Evolutionary conservation across 208 protist genomes (phyloP).

Genomic region (Trypanosomatidae sp.): DNA sequence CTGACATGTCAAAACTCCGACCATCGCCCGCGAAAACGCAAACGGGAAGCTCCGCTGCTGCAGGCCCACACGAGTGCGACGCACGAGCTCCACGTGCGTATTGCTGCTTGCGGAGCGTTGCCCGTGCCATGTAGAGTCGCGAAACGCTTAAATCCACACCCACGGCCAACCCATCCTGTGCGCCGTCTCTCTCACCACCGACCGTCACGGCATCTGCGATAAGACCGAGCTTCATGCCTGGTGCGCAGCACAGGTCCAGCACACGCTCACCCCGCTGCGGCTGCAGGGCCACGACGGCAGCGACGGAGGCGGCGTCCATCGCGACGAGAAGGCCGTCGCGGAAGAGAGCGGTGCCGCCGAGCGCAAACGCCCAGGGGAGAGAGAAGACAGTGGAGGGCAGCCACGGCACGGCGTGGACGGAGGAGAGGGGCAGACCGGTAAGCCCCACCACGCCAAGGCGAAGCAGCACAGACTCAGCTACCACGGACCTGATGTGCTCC

Average conservation of each 20-base stretch:
- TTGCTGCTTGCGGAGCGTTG: conserved; percentile 52
- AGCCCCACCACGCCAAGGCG: conserved; percentile 23
- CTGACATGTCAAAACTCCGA: conserved; percentile 11
- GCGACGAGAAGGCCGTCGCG: conserved; percentile 41
- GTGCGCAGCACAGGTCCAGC: conserved; percentile 86
- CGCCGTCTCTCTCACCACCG: background rate
- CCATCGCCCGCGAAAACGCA: conserved; percentile 62
- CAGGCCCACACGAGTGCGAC: background rate
- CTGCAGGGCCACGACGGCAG: conserved; percentile 74
- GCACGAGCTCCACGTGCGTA: background rate
- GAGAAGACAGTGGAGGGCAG: conserved; percentile 54
- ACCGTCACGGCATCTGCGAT: conserved; percentile 56
- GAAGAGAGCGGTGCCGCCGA: conserved; percentile 37
- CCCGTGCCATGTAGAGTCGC: conserved; percentile 53
- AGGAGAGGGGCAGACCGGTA: conserved; percentile 22
- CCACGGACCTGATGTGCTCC: too few relatives aligned
- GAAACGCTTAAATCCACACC: conserved; percentile 76
- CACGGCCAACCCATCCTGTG: conserved; percentile 33
- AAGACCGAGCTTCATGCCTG: conserved; percentile 85
- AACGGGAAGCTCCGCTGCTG: conserved; percentile 17
- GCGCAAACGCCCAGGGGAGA: conserved; percentile 35
- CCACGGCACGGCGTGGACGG: conserved; percentile 52
- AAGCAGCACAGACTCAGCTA: too few relatives aligned
- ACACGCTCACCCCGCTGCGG: conserved; percentile 56
- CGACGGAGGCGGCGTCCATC: conserved; percentile 88